Percentiles rank a stretch among this genome's conserved stretches.
Conservation (phyloP, 1,284 basidiomycete species). For the Moesziomyces sp. region DNA sequence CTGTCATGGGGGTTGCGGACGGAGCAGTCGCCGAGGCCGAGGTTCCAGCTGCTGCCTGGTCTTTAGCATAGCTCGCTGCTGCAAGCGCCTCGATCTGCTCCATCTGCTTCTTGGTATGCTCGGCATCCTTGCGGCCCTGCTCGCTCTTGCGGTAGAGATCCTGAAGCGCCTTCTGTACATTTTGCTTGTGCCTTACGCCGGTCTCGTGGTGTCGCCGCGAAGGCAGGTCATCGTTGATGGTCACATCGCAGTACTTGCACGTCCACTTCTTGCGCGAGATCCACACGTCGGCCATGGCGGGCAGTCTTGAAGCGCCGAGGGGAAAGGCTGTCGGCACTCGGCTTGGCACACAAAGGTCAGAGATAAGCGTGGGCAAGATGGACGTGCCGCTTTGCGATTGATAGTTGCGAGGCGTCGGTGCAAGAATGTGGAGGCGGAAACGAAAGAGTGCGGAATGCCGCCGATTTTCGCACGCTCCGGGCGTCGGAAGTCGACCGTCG, state of each 20-base stretch:
- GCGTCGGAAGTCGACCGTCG: too few relatives aligned
- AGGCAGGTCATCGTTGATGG: slow-evolving; percentile 66
- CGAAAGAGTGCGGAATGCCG: not conserved
- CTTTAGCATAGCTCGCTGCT: slow-evolving; percentile 61
- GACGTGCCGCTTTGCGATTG: too few relatives aligned
- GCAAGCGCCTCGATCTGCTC: slow-evolving; percentile 81
- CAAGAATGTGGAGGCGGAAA: not conserved
- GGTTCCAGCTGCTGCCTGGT: not conserved
- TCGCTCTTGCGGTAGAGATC: slow-evolving; percentile 93
- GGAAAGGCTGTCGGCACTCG: too few relatives aligned
- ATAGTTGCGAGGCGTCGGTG: too few relatives aligned
- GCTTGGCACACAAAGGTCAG: not conserved
- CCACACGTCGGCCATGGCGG: slow-evolving; percentile 62
- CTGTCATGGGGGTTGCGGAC: slow-evolving; percentile 25
- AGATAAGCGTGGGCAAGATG: not conserved
- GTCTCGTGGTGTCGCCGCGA: slow-evolving; percentile 92
- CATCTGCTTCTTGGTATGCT: slow-evolving; percentile 87
- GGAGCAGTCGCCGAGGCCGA: slow-evolving; percentile 2
- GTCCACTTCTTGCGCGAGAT: slow-evolving; percentile 64
- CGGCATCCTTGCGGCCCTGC: slow-evolving; percentile 83
- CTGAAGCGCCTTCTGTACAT: slow-evolving; percentile 88
- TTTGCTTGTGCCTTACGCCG: slow-evolving; percentile 92
- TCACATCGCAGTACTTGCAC: slow-evolving; percentile 67
- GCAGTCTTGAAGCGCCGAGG: not conserved
- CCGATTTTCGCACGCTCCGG: not conserved